Evolutionary conservation across 2,329 filamentous ascomycete species (phyloP).

Genomic region (Microascus cirrosus): DNA sequence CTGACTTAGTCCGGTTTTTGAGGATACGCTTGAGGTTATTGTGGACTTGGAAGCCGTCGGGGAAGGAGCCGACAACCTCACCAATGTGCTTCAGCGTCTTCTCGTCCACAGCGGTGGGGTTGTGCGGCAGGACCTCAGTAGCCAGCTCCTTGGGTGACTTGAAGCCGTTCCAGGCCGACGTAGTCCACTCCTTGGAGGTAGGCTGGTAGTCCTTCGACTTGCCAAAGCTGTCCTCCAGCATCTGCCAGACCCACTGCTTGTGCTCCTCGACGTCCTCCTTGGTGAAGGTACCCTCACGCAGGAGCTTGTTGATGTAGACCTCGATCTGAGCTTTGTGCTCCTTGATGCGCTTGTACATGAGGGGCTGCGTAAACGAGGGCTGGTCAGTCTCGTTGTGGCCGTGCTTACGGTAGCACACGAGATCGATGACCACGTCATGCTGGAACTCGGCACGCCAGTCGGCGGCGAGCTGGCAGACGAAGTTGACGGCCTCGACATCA

Average conservation of each 20-base stretch:
- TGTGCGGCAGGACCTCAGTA: constrained; percentile 85
- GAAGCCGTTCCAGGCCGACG: constrained; percentile 98
- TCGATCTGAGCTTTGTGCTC: constrained; percentile 77
- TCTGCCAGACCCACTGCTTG: constrained; percentile 99
- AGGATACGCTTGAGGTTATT: constrained; percentile 97
- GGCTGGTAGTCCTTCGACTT: constrained; percentile 97
- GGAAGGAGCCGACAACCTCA: constrained; percentile 63
- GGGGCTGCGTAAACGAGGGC: constrained; percentile 96
- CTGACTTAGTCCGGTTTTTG: constrained; percentile 77
- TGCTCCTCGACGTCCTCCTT: constrained; percentile 98
- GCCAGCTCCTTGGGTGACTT: constrained; percentile 97
- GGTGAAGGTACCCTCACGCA: constrained; percentile 88
- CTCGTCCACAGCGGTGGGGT: constrained; percentile 68
- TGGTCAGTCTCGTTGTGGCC: constrained; percentile 99
- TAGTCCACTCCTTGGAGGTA: constrained; percentile 95
- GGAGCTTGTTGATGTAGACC: constrained; percentile 82
- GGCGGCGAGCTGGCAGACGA: constrained; percentile 90
- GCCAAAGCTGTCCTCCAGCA: constrained; percentile 95
- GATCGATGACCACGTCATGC: constrained; percentile 93
- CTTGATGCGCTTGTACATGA: constrained; percentile 98
- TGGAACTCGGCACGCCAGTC: constrained; percentile 99
- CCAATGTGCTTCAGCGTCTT: constrained; percentile 73
- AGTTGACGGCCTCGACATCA: constrained; percentile 96
- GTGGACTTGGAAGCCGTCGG: constrained; percentile 82
- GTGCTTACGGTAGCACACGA: constrained; percentile 98